These are phyloP conservation scores for Tolypocladium endophyticum DNA, from an alignment of 2,329 filamentous ascomycete species.

Conservation along the genomic window DNA sequence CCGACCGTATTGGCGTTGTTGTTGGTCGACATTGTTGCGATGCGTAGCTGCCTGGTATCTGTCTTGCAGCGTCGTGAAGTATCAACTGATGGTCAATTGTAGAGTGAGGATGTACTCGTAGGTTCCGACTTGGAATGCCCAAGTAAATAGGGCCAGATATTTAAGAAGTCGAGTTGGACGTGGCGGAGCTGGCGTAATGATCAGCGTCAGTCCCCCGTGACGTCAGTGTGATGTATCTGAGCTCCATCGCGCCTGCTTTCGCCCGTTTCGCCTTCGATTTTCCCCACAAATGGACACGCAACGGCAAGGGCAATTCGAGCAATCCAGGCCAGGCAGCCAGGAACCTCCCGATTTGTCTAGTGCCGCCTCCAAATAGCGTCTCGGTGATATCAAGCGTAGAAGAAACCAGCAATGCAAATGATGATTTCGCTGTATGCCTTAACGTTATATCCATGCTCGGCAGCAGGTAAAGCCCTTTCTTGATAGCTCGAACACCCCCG, in stretches of 20 bases:
- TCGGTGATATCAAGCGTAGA: neutral
- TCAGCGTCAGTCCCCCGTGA: neutral
- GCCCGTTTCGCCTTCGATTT: neutral
- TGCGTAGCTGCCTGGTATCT: neutral
- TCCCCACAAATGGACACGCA: no score
- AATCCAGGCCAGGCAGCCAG: no score
- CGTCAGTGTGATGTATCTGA: neutral
- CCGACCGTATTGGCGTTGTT: slow-evolving; percentile 9
- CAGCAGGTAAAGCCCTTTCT: no score
- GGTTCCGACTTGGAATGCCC: neutral
- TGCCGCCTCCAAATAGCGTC: no score
- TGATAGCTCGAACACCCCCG: no score
- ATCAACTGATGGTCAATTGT: neutral
- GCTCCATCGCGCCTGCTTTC: neutral
- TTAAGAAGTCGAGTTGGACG: neutral
- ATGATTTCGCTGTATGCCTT: neutral
- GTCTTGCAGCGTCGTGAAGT: neutral
- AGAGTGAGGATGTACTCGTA: neutral
- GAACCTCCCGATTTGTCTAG: neutral
- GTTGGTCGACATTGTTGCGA: slow-evolving; percentile 3
- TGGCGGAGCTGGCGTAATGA: neutral
- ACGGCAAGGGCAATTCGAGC: no score
- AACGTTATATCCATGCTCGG: no score
- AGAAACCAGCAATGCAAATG: neutral
- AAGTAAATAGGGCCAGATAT: neutral